Evolutionary conservation across 805 yeast species (phyloP), one percentile per base, ranked within the genome.

Genomic region (Starmerella floris): DNA sequence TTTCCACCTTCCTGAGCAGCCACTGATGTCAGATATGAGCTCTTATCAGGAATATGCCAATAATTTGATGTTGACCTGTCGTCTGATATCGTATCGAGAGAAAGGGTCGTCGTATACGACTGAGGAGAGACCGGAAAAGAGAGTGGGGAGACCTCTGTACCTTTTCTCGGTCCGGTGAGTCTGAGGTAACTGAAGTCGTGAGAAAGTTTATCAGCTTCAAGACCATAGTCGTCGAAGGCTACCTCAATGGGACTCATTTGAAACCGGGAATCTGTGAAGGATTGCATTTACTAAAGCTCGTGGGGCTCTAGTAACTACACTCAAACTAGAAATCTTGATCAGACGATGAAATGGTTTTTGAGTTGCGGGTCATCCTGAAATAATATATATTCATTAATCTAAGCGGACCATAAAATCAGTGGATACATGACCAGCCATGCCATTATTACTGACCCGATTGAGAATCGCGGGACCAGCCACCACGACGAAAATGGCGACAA

Each of bases 1-100:
- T 70, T 67, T n/a, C 54, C 54, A 6, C 55, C 46, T 30, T 56
- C 58, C 39, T 63, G 65, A 13, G 58, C 49, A 1, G 64, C 65
- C 3, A 65, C 43, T 5, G 61, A 49, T 0, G 67, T 61, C 27
- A 65, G 50, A 39, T 58, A 60, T 33, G 54, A 49, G 11, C 50
- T 35, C 23, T 50, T 35, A 45, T 65, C 69, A 1, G 68, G 68
- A 2, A 65, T 60, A 34, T 51, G 50, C 67, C 66, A 63, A 48
- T 64, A 61, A 32, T 54, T 47, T 15, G 51, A 47, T 16, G 48
- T 39, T 25, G 28, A 13, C 28, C 13, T 8, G 11, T 9, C 28
- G 13, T 25, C 28, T 13, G 28, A 25, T n/a, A n/a, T n/a, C n/a
- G n/a, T n/a, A n/a, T n/a, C n/a, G n/a, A n/a, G n/a, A n/a, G n/a